Percentiles rank a stretch among this genome's conserved stretches.
These are phyloP conservation scores for Lindgomyces ingoldianus DNA, from an alignment of 495 filamentous ascomycete species.

Conservation along the genomic window DNA sequence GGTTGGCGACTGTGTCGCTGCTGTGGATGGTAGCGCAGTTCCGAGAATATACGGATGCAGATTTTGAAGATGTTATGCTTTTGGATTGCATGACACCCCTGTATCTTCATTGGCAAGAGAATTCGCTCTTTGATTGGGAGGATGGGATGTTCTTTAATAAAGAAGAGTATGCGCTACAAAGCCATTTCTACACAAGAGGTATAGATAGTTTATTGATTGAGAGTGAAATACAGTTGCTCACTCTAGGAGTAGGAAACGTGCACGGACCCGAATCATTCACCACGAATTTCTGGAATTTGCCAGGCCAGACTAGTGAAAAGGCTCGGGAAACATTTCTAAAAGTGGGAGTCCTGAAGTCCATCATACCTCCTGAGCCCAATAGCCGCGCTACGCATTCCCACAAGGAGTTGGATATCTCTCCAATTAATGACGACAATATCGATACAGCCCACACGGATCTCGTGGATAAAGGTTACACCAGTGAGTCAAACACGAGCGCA, in stretches of 20 bases:
- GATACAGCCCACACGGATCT: not conserved
- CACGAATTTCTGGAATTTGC: not conserved
- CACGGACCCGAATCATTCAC: not conserved
- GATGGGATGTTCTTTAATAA: not conserved
- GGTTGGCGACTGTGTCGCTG: not conserved
- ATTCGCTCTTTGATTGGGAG: not conserved
- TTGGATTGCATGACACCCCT: not conserved
- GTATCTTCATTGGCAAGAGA: slow-evolving; percentile 8
- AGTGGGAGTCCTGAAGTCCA: not conserved
- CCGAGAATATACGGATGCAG: not conserved
- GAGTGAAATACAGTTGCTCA: not conserved
- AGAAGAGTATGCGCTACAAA: not conserved
- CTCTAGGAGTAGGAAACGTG: not conserved
- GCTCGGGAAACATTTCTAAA: not conserved
- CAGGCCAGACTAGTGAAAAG: not conserved
- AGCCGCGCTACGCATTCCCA: no score
- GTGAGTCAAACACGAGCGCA: no score
- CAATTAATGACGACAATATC: not conserved
- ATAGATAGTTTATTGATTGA: not conserved
- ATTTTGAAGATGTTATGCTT: not conserved
- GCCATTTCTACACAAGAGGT: slow-evolving; percentile 3
- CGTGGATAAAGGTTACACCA: not conserved
- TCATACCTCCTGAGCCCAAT: not conserved
- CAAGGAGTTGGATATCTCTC: not conserved
- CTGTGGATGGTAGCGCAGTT: not conserved